phyloP scores from a whole-genome alignment of 331 rosid species.

The Quercus phellos region DNA sequence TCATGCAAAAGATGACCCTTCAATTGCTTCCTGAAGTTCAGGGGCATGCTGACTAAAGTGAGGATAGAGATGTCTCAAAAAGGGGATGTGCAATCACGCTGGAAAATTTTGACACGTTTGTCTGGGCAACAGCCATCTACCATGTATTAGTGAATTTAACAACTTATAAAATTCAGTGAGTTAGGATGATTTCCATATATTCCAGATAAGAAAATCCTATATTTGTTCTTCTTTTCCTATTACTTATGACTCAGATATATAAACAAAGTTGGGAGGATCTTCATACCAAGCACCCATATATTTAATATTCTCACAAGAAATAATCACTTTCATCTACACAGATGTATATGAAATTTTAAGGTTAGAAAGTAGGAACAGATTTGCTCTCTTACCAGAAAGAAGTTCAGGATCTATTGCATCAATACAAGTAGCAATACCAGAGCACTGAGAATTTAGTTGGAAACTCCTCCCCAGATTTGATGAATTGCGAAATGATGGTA shows the following conservation, averaged over 20 bases:
- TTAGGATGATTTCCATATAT: too few relatives aligned
- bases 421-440: slow-evolving; percentile 11
- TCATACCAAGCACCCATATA: background rate
- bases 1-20: too few relatives aligned
- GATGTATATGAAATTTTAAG: background rate
- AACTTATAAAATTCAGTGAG: too few relatives aligned
- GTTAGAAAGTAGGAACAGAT: background rate
- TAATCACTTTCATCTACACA: background rate
- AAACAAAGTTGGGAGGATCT: background rate
- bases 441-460: slow-evolving; percentile 14
- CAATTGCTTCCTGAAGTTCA: too few relatives aligned
- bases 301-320: background rate
- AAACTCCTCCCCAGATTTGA: slow-evolving; percentile 15
- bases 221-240: background rate
- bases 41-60: background rate
- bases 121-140: too few relatives aligned
- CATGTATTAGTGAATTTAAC: too few relatives aligned
- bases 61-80: background rate
- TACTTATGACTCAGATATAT: background rate
- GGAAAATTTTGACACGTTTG: too few relatives aligned
- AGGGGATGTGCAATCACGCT: background rate
- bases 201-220: background rate
- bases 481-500: slow-evolving; percentile 23
- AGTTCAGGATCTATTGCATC: slow-evolving; percentile 22
- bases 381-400: slow-evolving; percentile 27